Conservation (phyloP, 306 rosid species). For the Cicer pinnatifidum region DNA sequence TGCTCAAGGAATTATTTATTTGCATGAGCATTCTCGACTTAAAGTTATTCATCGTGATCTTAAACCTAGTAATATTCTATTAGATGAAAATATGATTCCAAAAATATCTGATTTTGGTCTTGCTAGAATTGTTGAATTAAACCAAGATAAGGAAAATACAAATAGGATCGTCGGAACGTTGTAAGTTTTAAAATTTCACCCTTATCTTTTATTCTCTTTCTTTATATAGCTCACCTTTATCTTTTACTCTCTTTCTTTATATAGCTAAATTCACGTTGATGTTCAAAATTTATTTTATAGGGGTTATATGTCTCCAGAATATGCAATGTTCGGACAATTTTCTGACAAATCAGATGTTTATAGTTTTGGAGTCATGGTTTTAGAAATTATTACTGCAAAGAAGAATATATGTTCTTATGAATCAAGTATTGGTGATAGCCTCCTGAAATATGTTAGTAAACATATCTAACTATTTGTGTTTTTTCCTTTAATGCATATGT, state of each 20-base stretch:
- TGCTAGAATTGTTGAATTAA: slow-evolving; percentile 28
- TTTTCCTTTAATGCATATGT: neutral
- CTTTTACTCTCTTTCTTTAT: neutral
- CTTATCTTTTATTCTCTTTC: neutral
- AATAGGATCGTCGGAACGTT: slow-evolving; percentile 24
- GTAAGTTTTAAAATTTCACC: slow-evolving; percentile 5
- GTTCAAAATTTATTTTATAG: neutral
- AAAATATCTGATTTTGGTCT: slow-evolving; percentile 37
- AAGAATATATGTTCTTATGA: slow-evolving; percentile 18
- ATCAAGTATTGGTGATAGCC: neutral
- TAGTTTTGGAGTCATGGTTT: slow-evolving; percentile 33
- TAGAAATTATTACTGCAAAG: slow-evolving; percentile 29
- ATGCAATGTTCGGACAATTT: slow-evolving; percentile 28
- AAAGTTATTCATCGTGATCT: slow-evolving; percentile 34
- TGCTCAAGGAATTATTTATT: slow-evolving; percentile 29
- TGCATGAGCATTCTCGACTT: slow-evolving; percentile 36
- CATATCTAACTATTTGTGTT: neutral
- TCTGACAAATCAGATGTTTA: slow-evolving; percentile 8
- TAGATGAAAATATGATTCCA: slow-evolving; percentile 34
- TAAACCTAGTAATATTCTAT: slow-evolving; percentile 33
- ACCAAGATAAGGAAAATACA: slow-evolving; percentile 25
- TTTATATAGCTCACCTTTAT: neutral
- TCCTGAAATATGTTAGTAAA: slow-evolving; percentile 16
- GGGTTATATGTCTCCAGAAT: slow-evolving; percentile 30
- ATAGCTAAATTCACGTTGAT: neutral